These are phyloP conservation scores for Xylaria sp. DNA, from an alignment of 2,329 filamentous ascomycete species.

Conservation along the genomic window DNA sequence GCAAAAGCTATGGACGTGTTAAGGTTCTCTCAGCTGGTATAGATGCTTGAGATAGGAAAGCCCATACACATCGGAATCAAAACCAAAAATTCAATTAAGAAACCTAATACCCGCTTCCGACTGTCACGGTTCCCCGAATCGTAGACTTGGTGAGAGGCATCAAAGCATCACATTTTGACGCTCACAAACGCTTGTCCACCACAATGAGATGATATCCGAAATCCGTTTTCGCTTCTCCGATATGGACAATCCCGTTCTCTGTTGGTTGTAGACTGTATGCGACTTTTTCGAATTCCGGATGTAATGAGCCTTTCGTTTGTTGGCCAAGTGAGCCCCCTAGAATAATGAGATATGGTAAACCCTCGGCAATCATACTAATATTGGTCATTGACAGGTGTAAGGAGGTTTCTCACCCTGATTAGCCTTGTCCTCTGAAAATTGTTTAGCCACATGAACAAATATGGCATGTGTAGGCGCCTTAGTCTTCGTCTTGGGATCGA, in stretches of 20 bases:
- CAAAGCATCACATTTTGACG: slow-evolving; percentile 1
- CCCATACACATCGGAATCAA: slow-evolving; percentile 54
- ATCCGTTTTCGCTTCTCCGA: slow-evolving; percentile 75
- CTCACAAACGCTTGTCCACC: slow-evolving; percentile 70
- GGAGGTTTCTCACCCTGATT: slow-evolving; percentile 62
- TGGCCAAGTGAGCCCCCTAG: slow-evolving; percentile 78
- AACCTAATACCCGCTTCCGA: slow-evolving; percentile 14
- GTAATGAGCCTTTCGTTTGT: slow-evolving; percentile 75
- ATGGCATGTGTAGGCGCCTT: slow-evolving; percentile 54
- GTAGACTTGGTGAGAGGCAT: slow-evolving; percentile 10
- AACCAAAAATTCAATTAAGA: slow-evolving; percentile 50
- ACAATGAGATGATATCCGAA: slow-evolving; percentile 86
- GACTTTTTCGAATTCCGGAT: slow-evolving; percentile 76
- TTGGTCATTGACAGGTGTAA: background rate
- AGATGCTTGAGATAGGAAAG: slow-evolving; percentile 46
- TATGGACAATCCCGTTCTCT: slow-evolving; percentile 65
- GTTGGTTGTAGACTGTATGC: slow-evolving; percentile 69
- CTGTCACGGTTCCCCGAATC: slow-evolving; percentile 3
- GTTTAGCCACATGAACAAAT: slow-evolving; percentile 79
- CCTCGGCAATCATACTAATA: background rate
- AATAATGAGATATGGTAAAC: slow-evolving; percentile 25
- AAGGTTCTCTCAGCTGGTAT: slow-evolving; percentile 61
- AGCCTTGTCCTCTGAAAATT: slow-evolving; percentile 82
- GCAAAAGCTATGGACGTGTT: slow-evolving; percentile 48
- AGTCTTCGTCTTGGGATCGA: slow-evolving; percentile 57